These are phyloP conservation scores for Boletus fagicola DNA, from an alignment of 768 basidiomycete species.

Conservation along the genomic window DNA sequence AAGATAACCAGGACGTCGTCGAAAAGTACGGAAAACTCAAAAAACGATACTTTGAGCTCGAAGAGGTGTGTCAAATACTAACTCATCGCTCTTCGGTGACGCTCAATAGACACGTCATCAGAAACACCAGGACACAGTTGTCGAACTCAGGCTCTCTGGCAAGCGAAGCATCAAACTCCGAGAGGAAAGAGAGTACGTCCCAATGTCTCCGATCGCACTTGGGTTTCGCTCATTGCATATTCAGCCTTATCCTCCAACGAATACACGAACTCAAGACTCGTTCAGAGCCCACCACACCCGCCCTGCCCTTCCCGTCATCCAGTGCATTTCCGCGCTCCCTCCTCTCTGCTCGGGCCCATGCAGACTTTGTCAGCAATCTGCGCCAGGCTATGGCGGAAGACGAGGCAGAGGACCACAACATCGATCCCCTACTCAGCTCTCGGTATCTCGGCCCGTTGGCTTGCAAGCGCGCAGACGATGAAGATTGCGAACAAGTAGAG, in stretches of 20 bases:
- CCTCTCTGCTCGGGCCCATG: conserved; percentile 41
- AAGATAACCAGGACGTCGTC: conserved; percentile 45
- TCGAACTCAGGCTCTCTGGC: conserved; percentile 57
- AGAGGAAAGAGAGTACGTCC: conserved; percentile 60
- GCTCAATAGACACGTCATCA: conserved; percentile 24
- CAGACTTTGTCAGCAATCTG: conserved; percentile 46
- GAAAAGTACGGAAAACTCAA: conserved; percentile 71
- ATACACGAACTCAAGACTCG: conserved; percentile 59
- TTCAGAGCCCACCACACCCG: conserved; percentile 31
- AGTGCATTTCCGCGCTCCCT: conserved; percentile 51
- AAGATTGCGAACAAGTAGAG: conserved; percentile 40
- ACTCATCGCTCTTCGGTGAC: neutral
- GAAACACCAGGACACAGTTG: conserved; percentile 58
- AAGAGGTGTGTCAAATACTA: conserved; percentile 53
- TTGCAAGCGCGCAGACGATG: conserved; percentile 45
- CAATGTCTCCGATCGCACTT: neutral
- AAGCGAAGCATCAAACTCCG: conserved; percentile 62
- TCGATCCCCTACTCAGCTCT: conserved; percentile 46
- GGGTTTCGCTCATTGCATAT: conserved; percentile 1
- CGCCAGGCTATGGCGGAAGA: conserved; percentile 48
- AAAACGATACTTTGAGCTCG: conserved; percentile 62
- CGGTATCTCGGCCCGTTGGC: conserved; percentile 46
- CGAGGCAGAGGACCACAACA: conserved; percentile 41
- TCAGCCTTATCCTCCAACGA: conserved; percentile 55
- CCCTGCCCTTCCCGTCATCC: conserved; percentile 39